Percentiles rank a stretch among this genome's conserved stretches.
Evolutionary conservation across 495 filamentous ascomycete genomes (phyloP).

Genomic region (Neurospora sp.): DNA sequence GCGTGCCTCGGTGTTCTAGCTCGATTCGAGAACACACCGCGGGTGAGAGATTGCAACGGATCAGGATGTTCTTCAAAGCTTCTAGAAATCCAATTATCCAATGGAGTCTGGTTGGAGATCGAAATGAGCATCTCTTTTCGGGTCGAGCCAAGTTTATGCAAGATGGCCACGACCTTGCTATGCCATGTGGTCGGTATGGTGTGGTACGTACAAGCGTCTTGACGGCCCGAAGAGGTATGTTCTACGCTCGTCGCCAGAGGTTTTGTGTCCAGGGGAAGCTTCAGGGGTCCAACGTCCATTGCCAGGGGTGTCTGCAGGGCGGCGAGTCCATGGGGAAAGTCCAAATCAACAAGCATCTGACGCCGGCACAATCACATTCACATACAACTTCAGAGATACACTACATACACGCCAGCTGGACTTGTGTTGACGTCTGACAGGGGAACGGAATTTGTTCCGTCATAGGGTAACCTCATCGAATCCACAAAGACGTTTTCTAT

Average conservation of each 20-base stretch:
- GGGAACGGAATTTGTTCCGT: background rate
- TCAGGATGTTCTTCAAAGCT: background rate
- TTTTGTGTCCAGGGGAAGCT: background rate
- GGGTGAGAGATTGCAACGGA: background rate
- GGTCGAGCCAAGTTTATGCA: constrained; percentile 18
- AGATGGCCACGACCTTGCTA: background rate
- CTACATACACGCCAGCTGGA: background rate
- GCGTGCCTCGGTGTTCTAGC: background rate
- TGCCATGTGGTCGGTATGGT: background rate
- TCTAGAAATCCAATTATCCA: background rate
- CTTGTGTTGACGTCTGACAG: background rate
- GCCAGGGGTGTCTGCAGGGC: background rate
- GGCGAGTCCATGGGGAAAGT: background rate
- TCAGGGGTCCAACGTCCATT: background rate
- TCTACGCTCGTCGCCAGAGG: background rate
- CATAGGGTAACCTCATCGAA: background rate
- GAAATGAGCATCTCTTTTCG: constrained; percentile 16
- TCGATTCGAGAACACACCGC: background rate
- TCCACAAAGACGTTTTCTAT: background rate
- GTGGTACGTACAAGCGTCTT: background rate
- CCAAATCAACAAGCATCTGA: background rate
- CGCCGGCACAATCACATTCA: background rate
- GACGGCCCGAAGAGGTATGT: background rate
- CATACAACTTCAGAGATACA: background rate
- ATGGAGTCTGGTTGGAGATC: background rate